phyloP scores from a whole-genome alignment of 78 protist genomes.

The Guillardia theta region DNA sequence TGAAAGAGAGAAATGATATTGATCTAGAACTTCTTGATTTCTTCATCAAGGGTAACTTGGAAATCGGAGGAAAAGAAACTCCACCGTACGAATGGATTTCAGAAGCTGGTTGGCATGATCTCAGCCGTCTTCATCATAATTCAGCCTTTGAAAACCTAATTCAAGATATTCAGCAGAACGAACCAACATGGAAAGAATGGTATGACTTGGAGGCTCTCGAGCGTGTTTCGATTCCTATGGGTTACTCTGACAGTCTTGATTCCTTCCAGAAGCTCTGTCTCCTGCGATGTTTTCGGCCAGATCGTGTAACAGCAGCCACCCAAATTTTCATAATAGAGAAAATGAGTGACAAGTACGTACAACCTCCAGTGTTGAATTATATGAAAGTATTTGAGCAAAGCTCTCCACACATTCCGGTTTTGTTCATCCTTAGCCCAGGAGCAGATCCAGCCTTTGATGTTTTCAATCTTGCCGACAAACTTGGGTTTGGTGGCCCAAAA shows the following conservation, averaged over 20 bases:
- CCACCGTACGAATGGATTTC: conserved; percentile 57
- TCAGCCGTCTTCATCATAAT: neutral
- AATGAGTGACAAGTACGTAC: conserved; percentile 14
- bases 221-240: neutral
- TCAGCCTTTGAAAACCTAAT: neutral
- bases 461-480: conserved; percentile 69
- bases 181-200: conserved; percentile 79
- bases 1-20: neutral
- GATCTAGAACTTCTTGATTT: conserved; percentile 67
- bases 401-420: conserved; percentile 61
- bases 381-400: neutral
- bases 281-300: neutral
- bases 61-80: conserved; percentile 38
- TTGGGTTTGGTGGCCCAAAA: conserved; percentile 59
- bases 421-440: conserved; percentile 88
- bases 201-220: conserved; percentile 74
- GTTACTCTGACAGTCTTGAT: conserved; percentile 22
- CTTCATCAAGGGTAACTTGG: conserved; percentile 80
- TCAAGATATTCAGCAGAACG: conserved; percentile 5
- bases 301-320: neutral
- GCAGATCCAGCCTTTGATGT: conserved; percentile 90
- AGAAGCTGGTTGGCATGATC: conserved; percentile 78
- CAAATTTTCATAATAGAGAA: neutral
- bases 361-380: neutral
- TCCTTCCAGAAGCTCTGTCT: conserved; percentile 37